Evolutionary conservation across 169 alveolate genomes (phyloP), one percentile per base, ranked within the genome.

Genomic region (Plasmodium gonderi): DNA sequence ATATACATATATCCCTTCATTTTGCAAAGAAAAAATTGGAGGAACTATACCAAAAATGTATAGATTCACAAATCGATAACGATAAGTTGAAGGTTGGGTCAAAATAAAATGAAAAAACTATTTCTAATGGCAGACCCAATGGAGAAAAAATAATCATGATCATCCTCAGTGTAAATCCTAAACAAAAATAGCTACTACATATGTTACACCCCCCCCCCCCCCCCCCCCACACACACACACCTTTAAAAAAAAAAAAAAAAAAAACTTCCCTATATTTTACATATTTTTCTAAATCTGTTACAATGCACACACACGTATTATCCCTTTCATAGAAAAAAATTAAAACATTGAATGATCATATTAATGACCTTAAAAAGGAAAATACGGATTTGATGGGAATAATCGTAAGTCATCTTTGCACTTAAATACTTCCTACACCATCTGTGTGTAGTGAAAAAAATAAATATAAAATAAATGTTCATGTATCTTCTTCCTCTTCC

Each of bases 311-410:
- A 1, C 40, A 54, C 40, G 17, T 23, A 12, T 72, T 54, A 1
- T 40, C 36, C 40, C 31, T 23, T n/a, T 44, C 26, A 14, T 45
- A 85, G 92, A 85, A 85, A 8, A 64, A 85, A 49, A 75, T 85
- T 26, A 85, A 38, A 20, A 85, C 42, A 44, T 60, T 75, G 42
- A 36, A 47, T 60, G 47, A 51, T 75, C 42, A 36, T 74, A 85
- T 85, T 42, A 49, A 85, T 38, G 89, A 85, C n/a, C 77, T 75
- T 36, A 85, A 85, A 75, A 36, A 54, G 42, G 92, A 85, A 64
- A 76, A 85, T 12, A 20, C 26, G 5, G 79, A 72, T 20, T 64
- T 49, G 64, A 8, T 85, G 79, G 47, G 54, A 14, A 74, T 36
- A 20, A 75, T 75, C 14, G 92, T 85, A 85, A 85, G 38, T 65